Base-by-base conservation (phyloP, 2,329 filamentous ascomycete genomes). In the Periconia sp. region DNA sequence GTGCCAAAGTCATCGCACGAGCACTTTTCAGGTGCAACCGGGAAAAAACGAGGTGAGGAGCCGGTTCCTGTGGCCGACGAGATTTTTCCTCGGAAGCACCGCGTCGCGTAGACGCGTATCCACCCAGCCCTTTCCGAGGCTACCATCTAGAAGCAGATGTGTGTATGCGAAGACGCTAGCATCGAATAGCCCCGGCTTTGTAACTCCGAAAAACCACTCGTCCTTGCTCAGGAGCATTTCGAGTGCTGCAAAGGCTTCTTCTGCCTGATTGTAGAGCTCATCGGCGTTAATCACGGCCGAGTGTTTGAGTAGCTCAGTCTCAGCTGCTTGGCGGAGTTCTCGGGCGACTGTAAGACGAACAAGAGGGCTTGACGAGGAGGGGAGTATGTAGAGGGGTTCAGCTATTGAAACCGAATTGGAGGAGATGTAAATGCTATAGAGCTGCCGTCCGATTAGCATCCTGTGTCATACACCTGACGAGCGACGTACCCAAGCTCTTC, bases 81-180 rank as follows among this genome's bases (percentile, higher is more conserved):
- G 74, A 56, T 83, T 85, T 5, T 75, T 73, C 56, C 83, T 80
- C 44, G 73, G 73, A 37, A 66, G 69, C 44, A 95, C 62, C 36
- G 81, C 72, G 41, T 79, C 76, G 11, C 69, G 75, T 37, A 95
- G 71, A 39, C 77, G 74, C 47, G 78, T 79, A 43, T 88, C 82
- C 45, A 73, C 75, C 88, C 88, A 92, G 8, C 62, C 65, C 12
- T 64, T 62, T 1, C 71, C 75, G 52, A 90, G 60, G 2, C 59
- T 61, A 23, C 84, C 78, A 46, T 88, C 83, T 37, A 95, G 71
- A 38, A 97, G 75, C 36, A 95, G 74, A 68, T 95, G 84, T 0
- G 89, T 92, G 69, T 96, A 99, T 3, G 90, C 85, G 72, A 96
- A 97, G 2, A 97, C 82, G 40, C 83, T 84, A 5, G 92, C 92